phyloP scores from a whole-genome alignment of 2,329 filamentous ascomycete genomes.

The Monosporascus sp. region DNA sequence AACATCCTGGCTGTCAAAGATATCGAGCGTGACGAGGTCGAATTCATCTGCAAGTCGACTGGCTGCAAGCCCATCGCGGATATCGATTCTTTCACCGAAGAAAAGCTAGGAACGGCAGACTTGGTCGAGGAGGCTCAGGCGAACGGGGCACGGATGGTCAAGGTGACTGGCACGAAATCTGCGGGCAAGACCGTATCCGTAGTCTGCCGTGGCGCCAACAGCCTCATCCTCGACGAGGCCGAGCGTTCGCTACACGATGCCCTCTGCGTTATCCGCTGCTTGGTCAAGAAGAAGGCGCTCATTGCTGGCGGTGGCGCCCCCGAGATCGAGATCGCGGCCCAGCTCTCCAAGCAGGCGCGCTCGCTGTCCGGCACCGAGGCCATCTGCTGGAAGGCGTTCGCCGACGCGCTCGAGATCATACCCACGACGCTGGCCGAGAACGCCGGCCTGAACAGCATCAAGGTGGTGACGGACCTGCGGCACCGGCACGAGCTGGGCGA shows the following conservation, averaged over 20 bases:
- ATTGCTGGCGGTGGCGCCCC: slow-evolving; percentile 95
- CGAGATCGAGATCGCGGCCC: slow-evolving; percentile 91
- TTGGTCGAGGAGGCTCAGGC: slow-evolving; percentile 88
- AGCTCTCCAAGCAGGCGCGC: slow-evolving; percentile 76
- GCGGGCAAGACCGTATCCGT: slow-evolving; percentile 88
- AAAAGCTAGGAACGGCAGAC: slow-evolving; percentile 92
- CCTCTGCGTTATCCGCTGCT: slow-evolving; percentile 91
- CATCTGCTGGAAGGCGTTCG: slow-evolving; percentile 99
- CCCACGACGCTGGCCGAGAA: slow-evolving; percentile 97
- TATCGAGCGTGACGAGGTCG: slow-evolving; percentile 96
- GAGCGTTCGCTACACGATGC: slow-evolving; percentile 96
- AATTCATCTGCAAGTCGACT: slow-evolving; percentile 98
- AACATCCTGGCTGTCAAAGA: slow-evolving; percentile 96
- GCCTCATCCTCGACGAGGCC: slow-evolving; percentile 90
- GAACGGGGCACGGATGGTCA: slow-evolving; percentile 86
- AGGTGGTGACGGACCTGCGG: slow-evolving; percentile 92
- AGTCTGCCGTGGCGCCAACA: slow-evolving; percentile 90
- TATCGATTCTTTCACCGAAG: slow-evolving; percentile 96
- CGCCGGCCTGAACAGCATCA: slow-evolving; percentile 95
- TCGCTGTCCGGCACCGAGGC: slow-evolving; percentile 85
- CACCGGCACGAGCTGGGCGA: slow-evolving; percentile 94
- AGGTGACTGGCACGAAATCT: slow-evolving; percentile 85
- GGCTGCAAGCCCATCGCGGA: slow-evolving; percentile 99
- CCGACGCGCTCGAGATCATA: slow-evolving; percentile 94
- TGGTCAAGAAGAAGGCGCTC: slow-evolving; percentile 99